Conservation (phyloP, 805 yeast species). For the Lipomyces spencermartinsiae region DNA sequence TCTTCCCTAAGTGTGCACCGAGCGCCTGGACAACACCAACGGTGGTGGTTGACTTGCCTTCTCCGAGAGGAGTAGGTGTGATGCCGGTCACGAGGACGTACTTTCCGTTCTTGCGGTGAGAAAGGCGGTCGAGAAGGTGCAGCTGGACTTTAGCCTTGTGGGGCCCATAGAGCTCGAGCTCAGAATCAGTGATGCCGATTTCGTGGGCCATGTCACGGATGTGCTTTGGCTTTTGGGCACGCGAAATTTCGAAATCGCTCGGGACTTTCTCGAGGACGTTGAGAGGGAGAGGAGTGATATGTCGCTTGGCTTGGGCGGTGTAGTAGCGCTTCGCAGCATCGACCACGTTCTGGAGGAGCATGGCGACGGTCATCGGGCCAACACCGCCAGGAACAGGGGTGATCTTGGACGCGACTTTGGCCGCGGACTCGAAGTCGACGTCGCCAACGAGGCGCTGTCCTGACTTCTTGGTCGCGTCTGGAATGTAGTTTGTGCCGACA, state of each 20-base stretch:
- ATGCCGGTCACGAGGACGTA: slow-evolving; percentile 95
- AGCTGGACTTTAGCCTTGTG: slow-evolving; percentile 87
- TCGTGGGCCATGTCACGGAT: slow-evolving; percentile 78
- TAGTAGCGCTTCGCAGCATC: slow-evolving; percentile 74
- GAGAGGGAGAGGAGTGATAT: slow-evolving; percentile 63
- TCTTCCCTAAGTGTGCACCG: slow-evolving; percentile 84
- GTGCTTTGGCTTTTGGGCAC: slow-evolving; percentile 86
- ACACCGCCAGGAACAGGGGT: slow-evolving; percentile 99
- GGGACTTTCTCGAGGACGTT: slow-evolving; percentile 74
- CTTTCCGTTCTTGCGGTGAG: slow-evolving; percentile 71
- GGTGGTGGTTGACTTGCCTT: slow-evolving; percentile 96
- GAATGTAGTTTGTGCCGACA: slow-evolving; percentile 91
- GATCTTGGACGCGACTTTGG: slow-evolving; percentile 66
- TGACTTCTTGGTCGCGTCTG: slow-evolving; percentile 73
- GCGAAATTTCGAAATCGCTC: slow-evolving; percentile 86
- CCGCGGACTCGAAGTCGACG: slow-evolving; percentile 78
- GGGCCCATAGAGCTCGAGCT: slow-evolving; percentile 87
- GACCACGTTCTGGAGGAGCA: slow-evolving; percentile 84
- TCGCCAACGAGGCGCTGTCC: slow-evolving; percentile 94
- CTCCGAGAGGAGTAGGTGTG: slow-evolving; percentile 98
- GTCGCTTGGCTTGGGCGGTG: slow-evolving; percentile 53
- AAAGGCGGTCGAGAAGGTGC: slow-evolving; percentile 70
- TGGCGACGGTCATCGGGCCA: slow-evolving; percentile 99
- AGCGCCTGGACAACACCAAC: slow-evolving; percentile 96
- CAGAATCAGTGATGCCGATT: slow-evolving; percentile 76